A percentile compares a stretch with the other conserved stretches of the same genome.
Conservation (phyloP, 495 filamentous ascomycete species). For the Cryomyces minteri region DNA sequence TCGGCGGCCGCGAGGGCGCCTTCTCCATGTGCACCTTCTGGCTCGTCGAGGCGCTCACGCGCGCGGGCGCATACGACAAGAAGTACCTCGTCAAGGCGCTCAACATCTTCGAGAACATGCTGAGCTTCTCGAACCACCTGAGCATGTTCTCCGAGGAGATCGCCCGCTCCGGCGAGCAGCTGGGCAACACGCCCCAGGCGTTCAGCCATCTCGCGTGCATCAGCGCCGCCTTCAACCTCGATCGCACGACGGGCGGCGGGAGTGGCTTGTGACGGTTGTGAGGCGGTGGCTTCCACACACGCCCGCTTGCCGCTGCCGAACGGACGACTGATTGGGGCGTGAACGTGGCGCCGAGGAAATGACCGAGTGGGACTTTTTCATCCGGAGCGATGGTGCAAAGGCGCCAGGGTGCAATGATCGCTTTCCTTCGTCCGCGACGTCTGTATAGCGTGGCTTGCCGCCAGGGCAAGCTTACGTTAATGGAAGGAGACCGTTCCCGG, state of each 20-base stretch:
- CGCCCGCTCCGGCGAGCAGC: constrained; percentile 47
- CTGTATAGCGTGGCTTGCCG: too few species aligned
- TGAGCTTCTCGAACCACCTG: constrained; percentile 52
- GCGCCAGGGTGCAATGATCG: too few species aligned
- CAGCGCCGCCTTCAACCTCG: constrained; percentile 54
- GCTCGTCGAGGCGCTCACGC: constrained; percentile 57
- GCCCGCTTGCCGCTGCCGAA: too few species aligned
- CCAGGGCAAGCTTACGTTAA: too few species aligned
- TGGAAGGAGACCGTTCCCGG: too few species aligned
- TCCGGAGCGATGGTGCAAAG: too few species aligned
- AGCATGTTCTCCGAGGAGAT: constrained; percentile 66
- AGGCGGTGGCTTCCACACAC: too few species aligned
- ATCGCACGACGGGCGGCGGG: constrained; percentile 11
- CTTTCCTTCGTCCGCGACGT: too few species aligned
- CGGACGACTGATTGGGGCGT: too few species aligned
- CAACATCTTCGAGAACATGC: constrained; percentile 54
- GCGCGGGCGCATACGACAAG: constrained; percentile 42
- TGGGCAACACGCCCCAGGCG: constrained; percentile 57
- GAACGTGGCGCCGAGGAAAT: too few species aligned
- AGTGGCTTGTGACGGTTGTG: too few species aligned
- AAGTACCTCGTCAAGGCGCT: constrained; percentile 43
- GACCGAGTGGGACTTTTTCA: too few species aligned
- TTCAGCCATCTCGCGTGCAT: constrained; percentile 57
- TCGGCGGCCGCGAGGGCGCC: constrained; percentile 54
- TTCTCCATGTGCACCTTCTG: constrained; percentile 68